phyloP scores from a whole-genome alignment of 495 filamentous ascomycete genomes.

The Aspergillus carlsbadensis region DNA sequence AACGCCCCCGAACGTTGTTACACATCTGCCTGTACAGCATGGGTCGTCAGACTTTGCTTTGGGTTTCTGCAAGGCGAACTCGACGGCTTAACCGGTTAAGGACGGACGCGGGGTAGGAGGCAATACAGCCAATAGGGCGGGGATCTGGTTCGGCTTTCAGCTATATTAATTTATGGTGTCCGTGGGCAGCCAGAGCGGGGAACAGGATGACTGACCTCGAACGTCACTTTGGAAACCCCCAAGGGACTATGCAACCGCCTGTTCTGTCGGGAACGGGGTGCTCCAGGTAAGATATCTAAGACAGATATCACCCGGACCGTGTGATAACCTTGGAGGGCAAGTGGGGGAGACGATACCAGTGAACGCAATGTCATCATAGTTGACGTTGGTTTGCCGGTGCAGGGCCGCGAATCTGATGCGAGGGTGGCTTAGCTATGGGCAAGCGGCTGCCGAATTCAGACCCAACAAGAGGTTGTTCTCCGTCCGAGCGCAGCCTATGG shows the following conservation, averaged over 20 bases:
- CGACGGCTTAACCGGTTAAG: background rate
- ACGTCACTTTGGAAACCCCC: background rate
- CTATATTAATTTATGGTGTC: background rate
- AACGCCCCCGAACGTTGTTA: conserved; percentile 22
- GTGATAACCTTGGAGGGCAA: background rate
- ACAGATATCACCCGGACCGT: background rate
- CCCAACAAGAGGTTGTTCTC: background rate
- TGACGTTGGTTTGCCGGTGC: background rate
- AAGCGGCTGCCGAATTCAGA: background rate
- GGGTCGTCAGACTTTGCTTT: background rate
- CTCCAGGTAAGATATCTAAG: background rate
- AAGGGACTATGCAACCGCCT: background rate
- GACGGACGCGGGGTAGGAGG: background rate
- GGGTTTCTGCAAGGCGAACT: background rate
- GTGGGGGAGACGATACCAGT: background rate
- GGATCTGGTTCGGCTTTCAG: background rate
- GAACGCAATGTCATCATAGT: background rate
- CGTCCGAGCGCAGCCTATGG: background rate
- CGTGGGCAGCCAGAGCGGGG: background rate
- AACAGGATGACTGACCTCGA: background rate
- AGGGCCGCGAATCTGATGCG: background rate
- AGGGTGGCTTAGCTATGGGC: conserved; percentile 1
- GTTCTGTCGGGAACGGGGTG: background rate
- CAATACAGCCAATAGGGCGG: background rate
- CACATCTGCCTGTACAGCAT: conserved; percentile 14